Evolutionary conservation across 805 yeast genomes (phyloP), one percentile per base, ranked within the genome.

Genomic region (Pichia deserticola): DNA sequence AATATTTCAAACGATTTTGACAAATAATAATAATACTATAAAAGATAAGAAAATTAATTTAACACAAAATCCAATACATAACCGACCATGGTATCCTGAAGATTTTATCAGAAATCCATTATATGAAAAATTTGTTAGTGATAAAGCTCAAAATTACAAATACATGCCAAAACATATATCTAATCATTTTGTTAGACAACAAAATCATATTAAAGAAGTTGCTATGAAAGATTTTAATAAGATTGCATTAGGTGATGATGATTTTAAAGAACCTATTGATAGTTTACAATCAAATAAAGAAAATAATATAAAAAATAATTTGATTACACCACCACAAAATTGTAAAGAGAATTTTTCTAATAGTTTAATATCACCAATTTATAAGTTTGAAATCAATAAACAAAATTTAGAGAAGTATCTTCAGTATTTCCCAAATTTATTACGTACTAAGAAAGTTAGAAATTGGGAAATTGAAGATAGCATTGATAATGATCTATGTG

Each of bases 401-500:
- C 42, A 45, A 33, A 61, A 60, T 43, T 54, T 57, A 38, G 25
- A 37, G 1, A 44, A 40, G 9, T 51, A 51, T 45, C 28, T 45
- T 13, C 35, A 44, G 12, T 40, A 42, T 5, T 51, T 54, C 40
- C 51, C 50, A 9, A 49, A 54, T 30, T 38, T 57, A 34, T 51
- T 55, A 20, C 54, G 45, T 25, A 58, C 63, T 28, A 58, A 57
- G 33, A 64, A 57, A 32, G 57, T 59, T 7, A 56, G 60, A 45
- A 51, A 60, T 28, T 64, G 69, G 68, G 51, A 55, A 11, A 42
- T 64, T 38, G 62, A 63, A 41, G 63, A 59, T 47, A 60, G 66
- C 1, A 86, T 85, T 1, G 81, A 81, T 0, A 85, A 85, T 1
- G 79, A 74, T 62, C 81, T 78, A 54, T 63, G 79, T 38, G 68